Evolutionary conservation across 768 basidiomycete species (phyloP).

Genomic region (Boletus vermiculosoides): DNA sequence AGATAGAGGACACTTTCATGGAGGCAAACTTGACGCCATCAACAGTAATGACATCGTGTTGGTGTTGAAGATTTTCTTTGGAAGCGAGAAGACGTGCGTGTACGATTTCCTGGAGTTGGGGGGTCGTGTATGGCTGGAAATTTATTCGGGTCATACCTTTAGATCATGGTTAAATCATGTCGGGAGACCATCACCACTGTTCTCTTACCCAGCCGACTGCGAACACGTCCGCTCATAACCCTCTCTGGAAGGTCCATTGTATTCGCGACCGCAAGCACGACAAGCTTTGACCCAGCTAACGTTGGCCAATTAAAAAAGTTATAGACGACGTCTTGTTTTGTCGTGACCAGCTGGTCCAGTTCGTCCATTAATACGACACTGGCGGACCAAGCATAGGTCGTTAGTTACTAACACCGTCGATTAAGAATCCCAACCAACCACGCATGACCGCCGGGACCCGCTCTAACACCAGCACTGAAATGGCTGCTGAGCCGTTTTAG

Average conservation of each 20-base stretch:
- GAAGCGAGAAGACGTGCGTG: conserved; percentile 71
- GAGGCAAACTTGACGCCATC: conserved; percentile 88
- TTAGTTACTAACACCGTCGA: background rate
- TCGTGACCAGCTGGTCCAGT: conserved; percentile 92
- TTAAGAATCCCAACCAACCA: conserved; percentile 55
- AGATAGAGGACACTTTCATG: conserved; percentile 73
- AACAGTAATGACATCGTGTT: conserved; percentile 51
- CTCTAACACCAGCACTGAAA: conserved; percentile 63
- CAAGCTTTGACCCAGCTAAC: conserved; percentile 78
- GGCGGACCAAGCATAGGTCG: background rate
- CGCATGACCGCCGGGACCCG: conserved; percentile 82
- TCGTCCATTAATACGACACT: conserved; percentile 99
- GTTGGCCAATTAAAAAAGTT: conserved; percentile 99
- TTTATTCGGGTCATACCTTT: conserved; percentile 88
- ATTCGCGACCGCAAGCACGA: conserved; percentile 96
- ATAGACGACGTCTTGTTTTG: conserved; percentile 97
- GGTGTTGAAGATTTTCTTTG: conserved; percentile 47
- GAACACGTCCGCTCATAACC: conserved; percentile 87
- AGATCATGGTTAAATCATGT: background rate
- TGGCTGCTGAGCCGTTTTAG: conserved; percentile 73
- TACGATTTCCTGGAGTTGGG: conserved; percentile 82
- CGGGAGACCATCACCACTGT: background rate
- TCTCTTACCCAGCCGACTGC: conserved; percentile 80
- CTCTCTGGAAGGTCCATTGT: conserved; percentile 98
- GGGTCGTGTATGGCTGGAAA: conserved; percentile 83